Percentiles rank a stretch among this genome's conserved stretches.
Evolutionary conservation across 179 eudicot genomes (phyloP).

Genomic region (Carnegiea gigantea): DNA sequence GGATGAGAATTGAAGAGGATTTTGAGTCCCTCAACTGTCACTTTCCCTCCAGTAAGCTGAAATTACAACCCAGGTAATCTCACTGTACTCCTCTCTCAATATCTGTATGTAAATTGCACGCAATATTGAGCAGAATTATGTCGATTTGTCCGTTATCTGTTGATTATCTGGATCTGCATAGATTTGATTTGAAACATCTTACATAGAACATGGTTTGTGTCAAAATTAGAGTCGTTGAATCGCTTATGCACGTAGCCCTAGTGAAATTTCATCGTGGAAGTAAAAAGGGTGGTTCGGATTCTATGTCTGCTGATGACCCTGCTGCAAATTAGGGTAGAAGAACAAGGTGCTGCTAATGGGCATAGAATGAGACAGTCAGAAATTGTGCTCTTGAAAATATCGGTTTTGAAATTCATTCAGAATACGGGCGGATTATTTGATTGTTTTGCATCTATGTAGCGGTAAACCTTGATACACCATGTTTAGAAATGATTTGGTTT

Average conservation of each 20-base stretch:
- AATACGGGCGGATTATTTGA: background rate
- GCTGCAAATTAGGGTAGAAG: background rate
- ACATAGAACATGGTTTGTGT: background rate
- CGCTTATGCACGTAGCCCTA: background rate
- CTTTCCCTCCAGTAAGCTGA: background rate
- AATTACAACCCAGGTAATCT: background rate
- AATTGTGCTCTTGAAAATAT: background rate
- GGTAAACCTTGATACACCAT: background rate
- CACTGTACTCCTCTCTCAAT: background rate
- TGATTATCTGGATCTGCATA: background rate
- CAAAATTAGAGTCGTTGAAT: background rate
- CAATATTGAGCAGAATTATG: background rate
- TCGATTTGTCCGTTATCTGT: background rate
- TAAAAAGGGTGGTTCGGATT: background rate
- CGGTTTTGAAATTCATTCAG: background rate
- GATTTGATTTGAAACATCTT: background rate
- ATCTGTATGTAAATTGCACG: background rate
- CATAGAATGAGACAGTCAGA: background rate
- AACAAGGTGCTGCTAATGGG: background rate
- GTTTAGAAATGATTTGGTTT: too few species aligned
- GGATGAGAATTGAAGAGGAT: background rate
- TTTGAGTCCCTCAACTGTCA: background rate
- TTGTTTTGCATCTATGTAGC: too few species aligned
- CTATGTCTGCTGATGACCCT: background rate
- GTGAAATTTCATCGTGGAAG: background rate